These are phyloP conservation scores for Clarireedia monteithiana DNA, from an alignment of 2,329 filamentous ascomycete species.

Conservation along the genomic window DNA sequence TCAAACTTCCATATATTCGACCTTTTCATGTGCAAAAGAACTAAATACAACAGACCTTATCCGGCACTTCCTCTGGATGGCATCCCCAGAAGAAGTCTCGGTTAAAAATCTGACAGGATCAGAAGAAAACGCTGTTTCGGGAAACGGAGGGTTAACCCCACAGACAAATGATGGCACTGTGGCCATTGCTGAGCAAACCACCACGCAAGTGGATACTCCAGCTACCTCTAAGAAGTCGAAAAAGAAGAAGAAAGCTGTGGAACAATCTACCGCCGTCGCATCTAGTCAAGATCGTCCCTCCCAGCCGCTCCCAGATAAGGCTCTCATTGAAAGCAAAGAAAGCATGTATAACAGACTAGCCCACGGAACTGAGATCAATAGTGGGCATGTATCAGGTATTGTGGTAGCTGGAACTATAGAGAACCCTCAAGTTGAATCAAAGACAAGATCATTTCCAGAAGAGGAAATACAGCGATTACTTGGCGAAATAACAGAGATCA, in stretches of 20 bases:
- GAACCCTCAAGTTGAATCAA: conserved; percentile 14
- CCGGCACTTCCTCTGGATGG: conserved; percentile 17
- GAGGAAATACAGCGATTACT: conserved; percentile 37
- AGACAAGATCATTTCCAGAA: conserved; percentile 34
- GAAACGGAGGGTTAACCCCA: not conserved
- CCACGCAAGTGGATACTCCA: not conserved
- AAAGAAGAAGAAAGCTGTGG: conserved; percentile 30
- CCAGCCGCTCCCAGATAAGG: conserved; percentile 28
- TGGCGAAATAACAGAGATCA: conserved; percentile 40
- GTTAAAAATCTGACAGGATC: not conserved
- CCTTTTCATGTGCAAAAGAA: not conserved
- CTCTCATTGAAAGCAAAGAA: conserved; percentile 36
- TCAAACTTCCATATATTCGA: conserved; percentile 18
- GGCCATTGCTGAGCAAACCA: not conserved
- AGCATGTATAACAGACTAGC: conserved; percentile 35
- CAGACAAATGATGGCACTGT: not conserved
- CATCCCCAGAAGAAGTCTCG: not conserved
- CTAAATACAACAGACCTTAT: conserved; percentile 11
- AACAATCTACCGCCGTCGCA: conserved; percentile 4
- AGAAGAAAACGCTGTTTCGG: not conserved
- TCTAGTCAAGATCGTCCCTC: conserved; percentile 6
- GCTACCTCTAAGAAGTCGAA: conserved; percentile 13
- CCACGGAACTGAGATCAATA: conserved; percentile 32
- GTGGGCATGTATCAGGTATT: conserved; percentile 27
- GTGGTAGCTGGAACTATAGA: conserved; percentile 30